Percentiles rank a stretch among this genome's conserved stretches.
phyloP scores from a whole-genome alignment of 352 stramenopile species.

The Globisporangium mamillatum region DNA sequence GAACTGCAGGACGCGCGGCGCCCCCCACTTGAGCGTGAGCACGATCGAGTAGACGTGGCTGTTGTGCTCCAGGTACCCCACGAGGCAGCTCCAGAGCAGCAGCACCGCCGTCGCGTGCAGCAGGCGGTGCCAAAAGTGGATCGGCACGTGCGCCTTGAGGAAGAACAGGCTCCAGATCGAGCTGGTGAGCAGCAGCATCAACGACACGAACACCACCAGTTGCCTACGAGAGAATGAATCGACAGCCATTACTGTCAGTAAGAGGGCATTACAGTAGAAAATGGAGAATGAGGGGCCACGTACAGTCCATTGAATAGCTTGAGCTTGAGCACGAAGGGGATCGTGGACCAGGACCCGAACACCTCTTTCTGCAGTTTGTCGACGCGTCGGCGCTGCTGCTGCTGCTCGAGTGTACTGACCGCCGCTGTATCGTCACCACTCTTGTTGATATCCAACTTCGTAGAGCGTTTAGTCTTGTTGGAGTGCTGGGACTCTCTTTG shows the following conservation, averaged over 20 bases:
- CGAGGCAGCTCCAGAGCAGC: constrained; percentile 78
- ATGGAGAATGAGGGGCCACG: constrained; percentile 10
- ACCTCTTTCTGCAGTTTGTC: constrained; percentile 6
- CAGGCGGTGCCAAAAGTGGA: constrained; percentile 72
- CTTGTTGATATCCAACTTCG: no score
- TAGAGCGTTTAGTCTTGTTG: neutral
- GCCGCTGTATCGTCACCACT: neutral
- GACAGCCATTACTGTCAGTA: neutral
- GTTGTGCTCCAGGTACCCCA: constrained; percentile 89
- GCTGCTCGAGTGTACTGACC: neutral
- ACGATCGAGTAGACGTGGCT: constrained; percentile 88
- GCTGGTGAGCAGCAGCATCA: constrained; percentile 55
- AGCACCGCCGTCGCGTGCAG: constrained; percentile 66
- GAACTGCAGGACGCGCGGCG: constrained; percentile 84
- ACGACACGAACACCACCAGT: constrained; percentile 46
- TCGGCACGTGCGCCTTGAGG: constrained; percentile 68
- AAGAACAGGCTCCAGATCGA: constrained; percentile 72
- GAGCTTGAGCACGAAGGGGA: constrained; percentile 54
- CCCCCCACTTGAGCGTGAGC: constrained; percentile 80
- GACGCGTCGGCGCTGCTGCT: neutral
- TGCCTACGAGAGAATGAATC: constrained; percentile 30
- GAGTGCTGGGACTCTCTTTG: neutral
- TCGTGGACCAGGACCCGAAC: constrained; percentile 28
- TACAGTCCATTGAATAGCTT: constrained; percentile 73
- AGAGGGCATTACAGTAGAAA: neutral